A percentile compares a stretch with the other conserved stretches of the same genome.
Conservation (phyloP, 768 basidiomycete species). For the Wakefieldia striispora region DNA sequence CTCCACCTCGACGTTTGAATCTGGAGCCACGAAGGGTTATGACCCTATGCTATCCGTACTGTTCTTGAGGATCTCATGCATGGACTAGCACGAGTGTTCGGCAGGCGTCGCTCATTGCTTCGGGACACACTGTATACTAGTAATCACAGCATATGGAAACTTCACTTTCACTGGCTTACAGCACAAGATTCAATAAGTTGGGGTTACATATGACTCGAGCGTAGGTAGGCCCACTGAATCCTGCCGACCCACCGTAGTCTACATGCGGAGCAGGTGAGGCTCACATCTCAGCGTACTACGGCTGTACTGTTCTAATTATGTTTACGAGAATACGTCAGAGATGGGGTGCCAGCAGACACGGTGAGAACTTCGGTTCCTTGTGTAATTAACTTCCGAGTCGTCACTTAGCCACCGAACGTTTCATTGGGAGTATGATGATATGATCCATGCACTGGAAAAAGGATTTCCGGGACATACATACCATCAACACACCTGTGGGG, state of each 20-base stretch:
- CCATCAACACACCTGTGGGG: background rate
- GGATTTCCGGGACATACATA: constrained; percentile 2
- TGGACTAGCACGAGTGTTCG: constrained; percentile 16
- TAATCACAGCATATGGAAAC: constrained; percentile 20
- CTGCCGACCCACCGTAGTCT: background rate
- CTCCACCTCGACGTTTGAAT: constrained; percentile 27
- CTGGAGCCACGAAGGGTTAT: constrained; percentile 10
- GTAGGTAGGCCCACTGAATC: too few relatives aligned
- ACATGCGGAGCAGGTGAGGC: constrained; percentile 20
- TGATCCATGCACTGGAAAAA: too few relatives aligned
- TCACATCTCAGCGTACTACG: background rate
- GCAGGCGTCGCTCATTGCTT: constrained; percentile 7
- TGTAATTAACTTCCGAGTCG: background rate
- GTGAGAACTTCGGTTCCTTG: constrained; percentile 6
- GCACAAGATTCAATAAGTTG: background rate
- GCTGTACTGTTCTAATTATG: constrained; percentile 6
- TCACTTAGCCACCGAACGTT: too few relatives aligned
- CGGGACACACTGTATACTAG: constrained; percentile 28
- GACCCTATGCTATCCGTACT: constrained; percentile 19
- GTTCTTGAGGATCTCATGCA: constrained; percentile 16
- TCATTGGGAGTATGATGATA: too few relatives aligned
- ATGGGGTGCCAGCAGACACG: background rate
- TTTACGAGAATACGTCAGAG: constrained; percentile 16
- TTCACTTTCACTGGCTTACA: constrained; percentile 1
- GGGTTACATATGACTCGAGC: too few relatives aligned